Base-by-base conservation (phyloP, 768 basidiomycete genomes). In the Hypsizygus marmoreus region DNA sequence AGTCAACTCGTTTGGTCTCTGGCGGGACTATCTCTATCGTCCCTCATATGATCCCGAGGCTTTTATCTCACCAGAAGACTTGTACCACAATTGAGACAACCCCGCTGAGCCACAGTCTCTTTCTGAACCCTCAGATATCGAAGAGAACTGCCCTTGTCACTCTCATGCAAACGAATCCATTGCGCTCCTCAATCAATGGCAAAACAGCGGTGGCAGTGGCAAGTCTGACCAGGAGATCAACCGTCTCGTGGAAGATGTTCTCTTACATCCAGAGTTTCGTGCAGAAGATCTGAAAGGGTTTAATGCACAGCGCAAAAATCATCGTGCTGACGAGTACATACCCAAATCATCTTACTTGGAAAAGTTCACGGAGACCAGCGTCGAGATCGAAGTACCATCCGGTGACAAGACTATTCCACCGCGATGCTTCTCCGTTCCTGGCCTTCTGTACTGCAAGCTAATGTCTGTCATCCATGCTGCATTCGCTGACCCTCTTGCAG, bases 11-110 rank as follows among this genome's bases (percentile, higher is more conserved):
- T 62, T 62, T 47, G 49, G 61, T 0, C 10, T 65, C 4, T 57
- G 32, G 22, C 44, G 58, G 1, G 39, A 53, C 6, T 65, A 64
- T 46, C 48, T 45, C 10, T 49, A 54, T 25, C 45, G 53, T 0
- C 65, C 62, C 2, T 58, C 59, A 2, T 51, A 55, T 47, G 62
- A 62, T 40, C 65, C 65, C 1, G 59, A 64, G 23, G 13, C 42
- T 4, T 24, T 20, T 6, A 28, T 63, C 4, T 22, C 49, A 0
- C 16, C 35, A 3, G 32, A 51, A 6, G 56, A 63, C 39, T 53
- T 45, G 5, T 5, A 47, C 9, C 43, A 47, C 19, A 13, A 35
- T 31, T 26, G 26, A 14, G 13, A 13, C 8, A 9, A 24, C 22
- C 28, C n/a, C 25, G 34, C 6, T 41, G 26, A 8, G 40, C 34